phyloP scores from a whole-genome alignment of 1,139 yeast species.

The Yueomyces sp. region DNA sequence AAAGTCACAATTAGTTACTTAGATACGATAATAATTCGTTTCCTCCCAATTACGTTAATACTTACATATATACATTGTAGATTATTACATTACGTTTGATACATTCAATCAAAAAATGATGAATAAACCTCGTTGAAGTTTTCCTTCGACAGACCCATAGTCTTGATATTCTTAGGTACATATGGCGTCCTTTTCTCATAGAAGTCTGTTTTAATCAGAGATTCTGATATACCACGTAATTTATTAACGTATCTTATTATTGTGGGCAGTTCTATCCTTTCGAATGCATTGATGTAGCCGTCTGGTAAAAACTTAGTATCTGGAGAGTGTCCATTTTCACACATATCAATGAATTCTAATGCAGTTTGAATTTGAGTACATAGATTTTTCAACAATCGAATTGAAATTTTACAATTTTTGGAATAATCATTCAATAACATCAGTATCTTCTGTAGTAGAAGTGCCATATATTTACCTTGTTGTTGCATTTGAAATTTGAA shows the following conservation, averaged over 20 bases:
- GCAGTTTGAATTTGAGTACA: constrained; percentile 10
- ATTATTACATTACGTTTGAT: no score
- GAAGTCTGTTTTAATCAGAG: constrained; percentile 20
- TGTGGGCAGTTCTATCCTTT: constrained; percentile 6
- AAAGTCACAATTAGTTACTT: background rate
- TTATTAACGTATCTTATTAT: constrained; percentile 11
- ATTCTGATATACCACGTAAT: constrained; percentile 18
- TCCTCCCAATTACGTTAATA: no score
- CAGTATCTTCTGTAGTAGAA: constrained; percentile 15
- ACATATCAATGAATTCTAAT: constrained; percentile 8
- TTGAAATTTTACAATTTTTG: constrained; percentile 17
- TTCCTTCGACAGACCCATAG: constrained; percentile 13
- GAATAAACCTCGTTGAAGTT: constrained; percentile 6
- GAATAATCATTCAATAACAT: constrained; percentile 20
- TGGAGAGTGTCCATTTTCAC: background rate
- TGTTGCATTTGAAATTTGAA: constrained; percentile 6
- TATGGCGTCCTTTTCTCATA: constrained; percentile 14
- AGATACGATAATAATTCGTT: no score
- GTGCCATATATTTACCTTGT: constrained; percentile 8
- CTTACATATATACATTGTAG: no score
- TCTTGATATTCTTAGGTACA: constrained; percentile 8
- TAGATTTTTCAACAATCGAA: constrained; percentile 10
- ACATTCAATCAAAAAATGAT: no score
- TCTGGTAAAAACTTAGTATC: background rate
- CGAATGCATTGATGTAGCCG: constrained; percentile 9